phyloP scores from a whole-genome alignment of 176 grass and related monocot genomes.

The Bothriochloa decipiens region DNA sequence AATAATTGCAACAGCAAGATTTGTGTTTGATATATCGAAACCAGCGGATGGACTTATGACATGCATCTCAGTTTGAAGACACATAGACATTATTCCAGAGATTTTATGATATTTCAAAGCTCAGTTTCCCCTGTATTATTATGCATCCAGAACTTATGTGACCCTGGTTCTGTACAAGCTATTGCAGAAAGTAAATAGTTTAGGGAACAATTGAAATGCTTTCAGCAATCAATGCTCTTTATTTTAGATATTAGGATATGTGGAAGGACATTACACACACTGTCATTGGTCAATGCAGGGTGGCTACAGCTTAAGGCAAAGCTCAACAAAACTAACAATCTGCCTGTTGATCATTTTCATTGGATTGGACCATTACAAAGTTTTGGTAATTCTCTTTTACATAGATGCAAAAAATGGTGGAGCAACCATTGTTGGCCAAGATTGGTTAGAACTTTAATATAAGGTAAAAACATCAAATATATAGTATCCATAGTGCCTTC shows the following conservation, averaged over 20 bases:
- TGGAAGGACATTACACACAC: neutral
- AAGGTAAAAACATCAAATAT: neutral
- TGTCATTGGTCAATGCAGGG: neutral
- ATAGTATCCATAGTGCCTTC: neutral
- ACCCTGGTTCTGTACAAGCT: neutral
- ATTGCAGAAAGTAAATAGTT: neutral
- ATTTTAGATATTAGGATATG: neutral
- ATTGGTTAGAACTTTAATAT: neutral
- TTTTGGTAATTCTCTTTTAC: neutral
- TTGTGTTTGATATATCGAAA: neutral
- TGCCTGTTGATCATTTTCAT: neutral
- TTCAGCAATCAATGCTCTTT: neutral
- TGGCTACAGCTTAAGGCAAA: neutral
- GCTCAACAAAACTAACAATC: neutral
- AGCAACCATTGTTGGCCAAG: neutral
- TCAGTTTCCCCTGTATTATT: neutral
- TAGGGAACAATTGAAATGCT: neutral
- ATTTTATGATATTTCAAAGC: neutral
- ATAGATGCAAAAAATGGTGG: neutral
- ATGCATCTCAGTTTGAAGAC: neutral
- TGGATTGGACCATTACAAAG: neutral
- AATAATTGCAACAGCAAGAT: neutral
- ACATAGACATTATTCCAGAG: neutral
- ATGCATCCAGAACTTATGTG: neutral
- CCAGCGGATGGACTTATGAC: neutral